phyloP scores from a whole-genome alignment of 148 eudicot genomes.

The Chenopodium berlandieri region DNA sequence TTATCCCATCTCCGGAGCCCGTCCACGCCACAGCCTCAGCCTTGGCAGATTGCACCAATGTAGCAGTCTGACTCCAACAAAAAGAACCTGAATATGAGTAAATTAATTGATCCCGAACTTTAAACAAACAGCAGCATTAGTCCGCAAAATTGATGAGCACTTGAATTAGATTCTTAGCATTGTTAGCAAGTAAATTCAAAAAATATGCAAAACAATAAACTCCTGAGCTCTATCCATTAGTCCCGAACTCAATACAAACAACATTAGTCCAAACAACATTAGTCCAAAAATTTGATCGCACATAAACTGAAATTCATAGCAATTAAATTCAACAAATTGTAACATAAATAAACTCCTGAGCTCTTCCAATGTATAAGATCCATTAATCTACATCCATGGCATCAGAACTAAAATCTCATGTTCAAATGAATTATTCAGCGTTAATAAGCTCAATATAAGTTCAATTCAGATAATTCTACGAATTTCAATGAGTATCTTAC shows the following conservation, averaged over 20 bases:
- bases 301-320: no score
- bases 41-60: constrained; percentile 69
- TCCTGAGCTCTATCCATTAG: no score
- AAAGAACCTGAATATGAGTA: constrained; percentile 99
- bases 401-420: background rate
- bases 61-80: constrained; percentile 99
- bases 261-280: background rate
- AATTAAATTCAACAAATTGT: background rate
- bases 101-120: constrained; percentile 47
- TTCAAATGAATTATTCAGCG: background rate
- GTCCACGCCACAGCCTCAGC: constrained; percentile 88
- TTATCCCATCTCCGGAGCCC: constrained; percentile 87
- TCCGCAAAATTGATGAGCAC: background rate
- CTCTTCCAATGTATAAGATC: background rate
- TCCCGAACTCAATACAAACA: no score
- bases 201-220: no score
- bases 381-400: background rate
- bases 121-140: constrained; percentile 24
- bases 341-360: background rate
- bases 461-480: background rate
- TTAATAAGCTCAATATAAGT: background rate
- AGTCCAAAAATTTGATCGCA: background rate
- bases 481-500: background rate
- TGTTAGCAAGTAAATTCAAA: no score
- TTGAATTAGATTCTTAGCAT: no score